Evolutionary conservation across 495 filamentous ascomycete species (phyloP).

Genomic region (Penicillium goetzii): DNA sequence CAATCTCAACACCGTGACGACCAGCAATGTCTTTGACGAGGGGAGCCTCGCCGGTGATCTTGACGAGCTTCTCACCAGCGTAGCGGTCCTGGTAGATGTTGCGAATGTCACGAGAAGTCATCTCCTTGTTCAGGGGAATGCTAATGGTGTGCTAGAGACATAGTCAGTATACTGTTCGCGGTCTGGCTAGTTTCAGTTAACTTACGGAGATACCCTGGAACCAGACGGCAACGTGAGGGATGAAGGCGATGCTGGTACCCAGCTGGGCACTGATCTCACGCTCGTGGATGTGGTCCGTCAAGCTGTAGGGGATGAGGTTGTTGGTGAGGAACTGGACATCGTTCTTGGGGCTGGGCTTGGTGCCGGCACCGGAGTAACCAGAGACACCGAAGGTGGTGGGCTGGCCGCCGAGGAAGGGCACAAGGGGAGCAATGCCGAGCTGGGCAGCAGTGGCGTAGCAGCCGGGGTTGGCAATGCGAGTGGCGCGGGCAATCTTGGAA

Average conservation of each 20-base stretch:
- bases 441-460: slow-evolving; percentile 98
- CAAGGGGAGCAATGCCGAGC: slow-evolving; percentile 82
- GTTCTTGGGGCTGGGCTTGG: slow-evolving; percentile 95
- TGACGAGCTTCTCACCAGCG: slow-evolving; percentile 91
- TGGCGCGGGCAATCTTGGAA: slow-evolving; percentile 76
- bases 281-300: slow-evolving; percentile 97
- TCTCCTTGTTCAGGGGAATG: slow-evolving; percentile 80
- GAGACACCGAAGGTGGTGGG: slow-evolving; percentile 92
- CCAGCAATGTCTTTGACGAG: slow-evolving; percentile 86
- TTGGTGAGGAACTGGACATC: slow-evolving; percentile 83
- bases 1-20: slow-evolving; percentile 92
- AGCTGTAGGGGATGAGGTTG: slow-evolving; percentile 90
- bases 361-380: slow-evolving; percentile 95
- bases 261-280: slow-evolving; percentile 83
- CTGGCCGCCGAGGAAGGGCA: slow-evolving; percentile 75
- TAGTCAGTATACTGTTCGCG: slow-evolving; percentile 23
- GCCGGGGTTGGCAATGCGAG: slow-evolving; percentile 89
- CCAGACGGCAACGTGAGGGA: slow-evolving; percentile 95
- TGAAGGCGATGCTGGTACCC: slow-evolving; percentile 78
- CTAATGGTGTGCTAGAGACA: slow-evolving; percentile 72
- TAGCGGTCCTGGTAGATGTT: slow-evolving; percentile 96
- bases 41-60: slow-evolving; percentile 86
- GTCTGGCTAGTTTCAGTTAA: slow-evolving; percentile 5
- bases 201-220: slow-evolving; percentile 88
- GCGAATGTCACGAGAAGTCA: slow-evolving; percentile 89